Conservation (phyloP, 371 early-diverging fungal species). For the Coelomomyces lativittatus region DNA sequence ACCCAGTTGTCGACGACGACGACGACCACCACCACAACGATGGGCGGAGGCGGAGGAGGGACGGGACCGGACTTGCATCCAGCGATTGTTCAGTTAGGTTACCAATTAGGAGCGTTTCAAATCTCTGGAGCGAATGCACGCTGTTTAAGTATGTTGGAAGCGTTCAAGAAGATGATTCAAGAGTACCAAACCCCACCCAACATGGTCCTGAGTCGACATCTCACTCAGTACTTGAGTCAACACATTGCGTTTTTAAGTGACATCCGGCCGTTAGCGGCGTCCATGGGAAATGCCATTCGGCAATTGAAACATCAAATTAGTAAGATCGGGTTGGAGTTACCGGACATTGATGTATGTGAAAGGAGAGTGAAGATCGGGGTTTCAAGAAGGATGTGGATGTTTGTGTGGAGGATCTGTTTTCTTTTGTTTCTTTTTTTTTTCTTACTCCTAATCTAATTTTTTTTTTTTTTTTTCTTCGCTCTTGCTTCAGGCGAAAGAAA, state of each 20-base stretch:
- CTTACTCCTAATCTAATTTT: background rate
- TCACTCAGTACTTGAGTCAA: constrained; percentile 61
- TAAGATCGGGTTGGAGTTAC: constrained; percentile 44
- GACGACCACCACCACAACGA: constrained; percentile 1
- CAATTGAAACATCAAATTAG: constrained; percentile 72
- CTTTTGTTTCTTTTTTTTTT: constrained; percentile 1
- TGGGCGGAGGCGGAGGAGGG: constrained; percentile 8
- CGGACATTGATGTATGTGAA: constrained; percentile 58
- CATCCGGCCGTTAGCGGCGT: constrained; percentile 68
- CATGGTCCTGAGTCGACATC: constrained; percentile 59
- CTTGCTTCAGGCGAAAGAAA: constrained; percentile 21
- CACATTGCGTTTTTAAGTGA: constrained; percentile 73
- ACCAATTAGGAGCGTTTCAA: constrained; percentile 62
- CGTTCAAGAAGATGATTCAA: constrained; percentile 68
- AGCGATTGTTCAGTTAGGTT: constrained; percentile 60
- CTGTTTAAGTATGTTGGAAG: constrained; percentile 62
- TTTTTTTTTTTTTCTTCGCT: too few species aligned
- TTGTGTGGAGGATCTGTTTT: too few species aligned
- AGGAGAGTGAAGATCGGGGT: background rate
- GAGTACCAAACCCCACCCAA: constrained; percentile 78
- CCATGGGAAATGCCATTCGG: constrained; percentile 86
- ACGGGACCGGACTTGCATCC: constrained; percentile 58
- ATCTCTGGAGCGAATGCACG: constrained; percentile 81
- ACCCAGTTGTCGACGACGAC: too few species aligned
- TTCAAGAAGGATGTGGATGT: background rate